Conservation (phyloP, 2,329 filamentous ascomycete species). For the Aspergillus ustus region DNA sequence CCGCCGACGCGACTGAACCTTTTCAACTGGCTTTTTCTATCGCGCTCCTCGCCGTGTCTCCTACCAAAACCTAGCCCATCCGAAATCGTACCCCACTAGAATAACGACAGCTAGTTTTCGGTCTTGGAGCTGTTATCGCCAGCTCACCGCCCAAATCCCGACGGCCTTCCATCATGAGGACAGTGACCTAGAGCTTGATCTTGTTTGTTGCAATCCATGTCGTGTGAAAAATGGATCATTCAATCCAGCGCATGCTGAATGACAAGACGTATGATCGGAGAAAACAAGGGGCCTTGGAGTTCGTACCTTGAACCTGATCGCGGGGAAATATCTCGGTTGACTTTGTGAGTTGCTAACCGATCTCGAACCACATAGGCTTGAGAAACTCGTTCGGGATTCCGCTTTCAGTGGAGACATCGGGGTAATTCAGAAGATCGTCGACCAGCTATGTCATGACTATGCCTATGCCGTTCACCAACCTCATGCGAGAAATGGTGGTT, state of each 20-base stretch:
- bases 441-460: slow-evolving; percentile 96
- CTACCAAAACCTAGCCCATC: background rate
- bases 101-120: slow-evolving; percentile 17
- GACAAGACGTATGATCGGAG: slow-evolving; percentile 99
- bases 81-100: background rate
- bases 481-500: slow-evolving; percentile 91
- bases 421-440: slow-evolving; percentile 82
- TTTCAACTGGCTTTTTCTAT: slow-evolving; percentile 8
- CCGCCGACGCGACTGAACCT: slow-evolving; percentile 15
- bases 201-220: slow-evolving; percentile 25
- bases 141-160: slow-evolving; percentile 23
- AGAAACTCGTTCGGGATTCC: slow-evolving; percentile 86
- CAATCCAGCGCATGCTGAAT: slow-evolving; percentile 87
- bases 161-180: slow-evolving; percentile 31
- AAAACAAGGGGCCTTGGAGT: slow-evolving; percentile 96
- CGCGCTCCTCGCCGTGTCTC: slow-evolving; percentile 5
- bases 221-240: slow-evolving; percentile 72
- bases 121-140: background rate
- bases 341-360: slow-evolving; percentile 14
- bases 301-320: slow-evolving; percentile 46
- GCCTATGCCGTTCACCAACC: slow-evolving; percentile 97
- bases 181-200: slow-evolving; percentile 29
- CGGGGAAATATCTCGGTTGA: background rate
- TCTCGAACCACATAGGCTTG: slow-evolving; percentile 64
- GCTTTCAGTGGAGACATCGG: slow-evolving; percentile 76